phyloP scores from a whole-genome alignment of 2,329 filamentous ascomycete species.

The Verticillium klebahnii region DNA sequence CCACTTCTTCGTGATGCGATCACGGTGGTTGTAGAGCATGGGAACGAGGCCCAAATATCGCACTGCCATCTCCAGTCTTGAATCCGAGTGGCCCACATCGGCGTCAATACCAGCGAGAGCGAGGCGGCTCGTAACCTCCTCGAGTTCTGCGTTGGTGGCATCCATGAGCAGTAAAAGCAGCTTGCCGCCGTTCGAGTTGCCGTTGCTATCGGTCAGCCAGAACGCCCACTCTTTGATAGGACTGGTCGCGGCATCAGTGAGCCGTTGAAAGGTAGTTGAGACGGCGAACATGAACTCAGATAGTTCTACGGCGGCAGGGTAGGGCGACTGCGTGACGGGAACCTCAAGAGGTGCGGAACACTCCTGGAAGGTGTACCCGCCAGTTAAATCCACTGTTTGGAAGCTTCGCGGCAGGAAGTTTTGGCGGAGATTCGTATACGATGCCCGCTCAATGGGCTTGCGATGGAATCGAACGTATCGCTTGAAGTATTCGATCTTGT shows the following conservation, averaged over 20 bases:
- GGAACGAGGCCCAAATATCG: slow-evolving; percentile 53
- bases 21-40: slow-evolving; percentile 47
- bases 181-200: slow-evolving; percentile 52
- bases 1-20: slow-evolving; percentile 49
- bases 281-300: slow-evolving; percentile 57
- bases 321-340: slow-evolving; percentile 44
- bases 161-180: slow-evolving; percentile 50
- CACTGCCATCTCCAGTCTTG: slow-evolving; percentile 51
- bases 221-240: slow-evolving; percentile 56
- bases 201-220: slow-evolving; percentile 54
- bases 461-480: slow-evolving; percentile 49
- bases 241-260: slow-evolving; percentile 45
- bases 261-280: slow-evolving; percentile 52
- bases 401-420: slow-evolving; percentile 41
- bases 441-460: slow-evolving; percentile 42
- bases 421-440: slow-evolving; percentile 45
- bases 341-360: slow-evolving; percentile 47
- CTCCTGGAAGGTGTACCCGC: slow-evolving; percentile 32
- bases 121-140: slow-evolving; percentile 42
- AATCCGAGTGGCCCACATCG: slow-evolving; percentile 51
- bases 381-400: slow-evolving; percentile 42
- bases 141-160: slow-evolving; percentile 45
- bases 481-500: slow-evolving; percentile 51
- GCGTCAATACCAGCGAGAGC: slow-evolving; percentile 48
- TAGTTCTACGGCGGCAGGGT: slow-evolving; percentile 45